Conservation (phyloP, 805 yeast species). For the Lachancea meyersii region DNA sequence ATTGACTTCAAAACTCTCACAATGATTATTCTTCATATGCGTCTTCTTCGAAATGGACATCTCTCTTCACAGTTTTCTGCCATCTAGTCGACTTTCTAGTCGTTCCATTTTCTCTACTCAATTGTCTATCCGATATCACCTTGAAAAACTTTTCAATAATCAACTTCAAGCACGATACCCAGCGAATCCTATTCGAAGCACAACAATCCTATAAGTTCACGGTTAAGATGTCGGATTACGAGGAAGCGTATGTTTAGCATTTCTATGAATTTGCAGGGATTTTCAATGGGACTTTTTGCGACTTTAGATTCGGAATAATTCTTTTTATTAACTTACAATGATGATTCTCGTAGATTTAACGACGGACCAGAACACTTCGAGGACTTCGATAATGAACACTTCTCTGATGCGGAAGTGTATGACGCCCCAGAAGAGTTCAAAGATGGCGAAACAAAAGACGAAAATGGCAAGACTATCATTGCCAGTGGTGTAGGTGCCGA, state of each 20-base stretch:
- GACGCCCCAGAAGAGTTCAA: slow-evolving; percentile 32
- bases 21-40: too few relatives aligned
- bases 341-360: slow-evolving; percentile 42
- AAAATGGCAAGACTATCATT: slow-evolving; percentile 66
- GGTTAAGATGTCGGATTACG: slow-evolving; percentile 48
- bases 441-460: slow-evolving; percentile 36
- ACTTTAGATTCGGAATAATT: background rate
- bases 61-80: background rate
- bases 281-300: background rate
- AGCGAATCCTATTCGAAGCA: background rate
- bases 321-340: slow-evolving; percentile 1
- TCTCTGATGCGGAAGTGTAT: slow-evolving; percentile 62
- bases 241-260: slow-evolving; percentile 37
- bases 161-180: background rate
- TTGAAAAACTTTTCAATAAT: slow-evolving; percentile 1
- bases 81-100: background rate
- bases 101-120: too few relatives aligned
- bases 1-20: too few relatives aligned
- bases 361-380: slow-evolving; percentile 65
- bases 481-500: slow-evolving; percentile 63
- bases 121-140: background rate
- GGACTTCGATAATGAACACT: slow-evolving; percentile 81
- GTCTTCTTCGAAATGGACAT: background rate
- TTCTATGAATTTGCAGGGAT: background rate
- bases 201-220: background rate